Base-by-base conservation (phyloP, 768 basidiomycete genomes). In the Mycena rosella region DNA sequence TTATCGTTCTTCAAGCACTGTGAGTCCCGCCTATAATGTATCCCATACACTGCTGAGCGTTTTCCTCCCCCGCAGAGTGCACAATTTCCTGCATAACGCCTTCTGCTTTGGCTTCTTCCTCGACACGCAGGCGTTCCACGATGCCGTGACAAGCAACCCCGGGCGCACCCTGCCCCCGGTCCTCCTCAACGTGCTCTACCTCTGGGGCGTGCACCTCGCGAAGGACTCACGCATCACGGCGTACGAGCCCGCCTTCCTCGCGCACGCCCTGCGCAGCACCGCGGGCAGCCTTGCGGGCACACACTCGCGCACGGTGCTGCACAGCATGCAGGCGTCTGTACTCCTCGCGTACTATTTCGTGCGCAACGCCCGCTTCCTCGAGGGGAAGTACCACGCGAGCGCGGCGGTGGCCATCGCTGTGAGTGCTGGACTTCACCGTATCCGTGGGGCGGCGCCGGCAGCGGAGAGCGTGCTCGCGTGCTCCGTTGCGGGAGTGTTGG, bases 41-140 rank as follows among this genome's bases (percentile, higher is more conserved):
- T 7, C 40, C 3, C 40, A 20, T 44, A 36, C 15, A 30, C 7
- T 29, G 14, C 26, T 32, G 18, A 38, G 14, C 32, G 32, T 6
- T 22, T 29, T 15, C 20, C 7, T 9, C 18, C 22, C 22, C 22
- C 18, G 14, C 61, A 72, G 70, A 4, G 67, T 63, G 5, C 67
- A 72, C 26, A 68, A 68, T 14, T 81, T 88, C 69, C 66, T 82
- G 3, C 80, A 80, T 27, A 74, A 84, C 44, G 76, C 80, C 0
- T 73, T 79, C 29, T 78, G 81, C 38, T 72, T 86, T 47, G 83
- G 83, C 1, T 80, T 87, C 58, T 88, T 87, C 73, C 79, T 88
- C 60, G 71, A 84, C 66, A 52, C 76, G 5, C 73, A 75, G 11
- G 81, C 84, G 5, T 83, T 88, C 58, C 74, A 78, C 7, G 70